Evolutionary conservation across 139 green algal species (phyloP).

Genomic region (Tetraselmis chui): DNA sequence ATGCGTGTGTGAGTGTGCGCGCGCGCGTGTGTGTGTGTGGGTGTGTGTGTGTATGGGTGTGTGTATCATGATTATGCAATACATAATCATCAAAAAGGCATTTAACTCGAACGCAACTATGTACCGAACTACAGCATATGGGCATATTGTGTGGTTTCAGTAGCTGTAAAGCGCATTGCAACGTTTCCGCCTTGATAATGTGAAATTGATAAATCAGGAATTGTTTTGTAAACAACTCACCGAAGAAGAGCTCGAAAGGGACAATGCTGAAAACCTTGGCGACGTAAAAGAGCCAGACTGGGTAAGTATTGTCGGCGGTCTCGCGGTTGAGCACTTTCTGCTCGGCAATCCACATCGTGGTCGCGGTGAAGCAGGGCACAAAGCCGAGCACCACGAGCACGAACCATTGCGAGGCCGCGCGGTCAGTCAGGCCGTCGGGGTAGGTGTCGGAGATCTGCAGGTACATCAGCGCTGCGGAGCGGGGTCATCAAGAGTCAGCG

Average conservation of each 20-base stretch:
- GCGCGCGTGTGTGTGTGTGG: too few relatives aligned
- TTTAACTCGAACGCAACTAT: too few relatives aligned
- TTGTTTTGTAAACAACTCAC: too few relatives aligned
- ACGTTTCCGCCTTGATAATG: too few relatives aligned
- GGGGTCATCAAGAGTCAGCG: background rate
- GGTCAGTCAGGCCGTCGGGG: background rate
- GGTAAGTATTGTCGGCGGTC: background rate
- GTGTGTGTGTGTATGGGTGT: too few relatives aligned
- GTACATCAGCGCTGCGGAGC: background rate
- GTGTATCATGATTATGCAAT: too few relatives aligned
- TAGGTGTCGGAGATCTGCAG: background rate
- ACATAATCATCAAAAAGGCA: too few relatives aligned
- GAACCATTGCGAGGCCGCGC: background rate
- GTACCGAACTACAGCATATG: too few relatives aligned
- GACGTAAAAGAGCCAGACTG: background rate
- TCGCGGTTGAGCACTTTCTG: background rate
- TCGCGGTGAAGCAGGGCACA: background rate
- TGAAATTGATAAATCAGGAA: too few relatives aligned
- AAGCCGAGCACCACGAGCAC: background rate
- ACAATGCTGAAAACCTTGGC: background rate
- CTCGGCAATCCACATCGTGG: background rate
- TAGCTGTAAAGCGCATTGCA: too few relatives aligned
- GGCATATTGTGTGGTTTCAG: too few relatives aligned
- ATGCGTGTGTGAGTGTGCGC: too few relatives aligned
- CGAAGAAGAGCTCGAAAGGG: background rate